Conservation (phyloP, 2,329 filamentous ascomycete genomes). For the Ophiognomonia clavigignenti-juglandacearum region DNA sequence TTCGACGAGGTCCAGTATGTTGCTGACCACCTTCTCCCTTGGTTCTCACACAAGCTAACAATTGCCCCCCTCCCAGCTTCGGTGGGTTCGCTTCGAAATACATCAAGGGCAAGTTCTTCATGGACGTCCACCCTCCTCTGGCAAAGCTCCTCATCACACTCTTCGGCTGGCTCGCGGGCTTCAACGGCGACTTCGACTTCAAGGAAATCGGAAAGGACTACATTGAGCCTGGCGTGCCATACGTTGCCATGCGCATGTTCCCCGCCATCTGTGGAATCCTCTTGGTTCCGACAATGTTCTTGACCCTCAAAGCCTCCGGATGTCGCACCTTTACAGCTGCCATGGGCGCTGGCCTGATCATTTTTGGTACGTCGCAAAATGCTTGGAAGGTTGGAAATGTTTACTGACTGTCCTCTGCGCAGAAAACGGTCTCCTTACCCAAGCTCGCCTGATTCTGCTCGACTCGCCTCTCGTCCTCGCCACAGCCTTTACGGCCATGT, state of each 20-base stretch:
- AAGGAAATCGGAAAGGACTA: constrained; percentile 99
- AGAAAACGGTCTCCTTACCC: constrained; percentile 95
- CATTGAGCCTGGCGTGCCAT: constrained; percentile 87
- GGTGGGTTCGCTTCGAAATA: constrained; percentile 98
- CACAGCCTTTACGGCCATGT: constrained; percentile 84
- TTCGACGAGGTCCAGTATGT: constrained; percentile 99
- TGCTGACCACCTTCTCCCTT: constrained; percentile 3
- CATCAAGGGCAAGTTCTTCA: constrained; percentile 99
- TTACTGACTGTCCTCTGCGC: constrained; percentile 24
- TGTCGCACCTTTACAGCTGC: constrained; percentile 82
- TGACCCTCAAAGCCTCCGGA: constrained; percentile 86
- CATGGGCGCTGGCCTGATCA: constrained; percentile 79
- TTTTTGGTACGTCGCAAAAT: constrained; percentile 66
- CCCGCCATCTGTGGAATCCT: constrained; percentile 86
- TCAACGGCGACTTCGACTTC: constrained; percentile 95
- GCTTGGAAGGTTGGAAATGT: background rate
- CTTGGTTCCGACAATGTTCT: constrained; percentile 86
- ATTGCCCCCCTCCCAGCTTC: constrained; percentile 57
- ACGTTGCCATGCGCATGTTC: constrained; percentile 94
- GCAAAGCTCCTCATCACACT: constrained; percentile 96
- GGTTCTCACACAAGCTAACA: constrained; percentile 3
- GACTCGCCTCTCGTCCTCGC: constrained; percentile 93
- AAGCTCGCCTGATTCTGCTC: constrained; percentile 91
- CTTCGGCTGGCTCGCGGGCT: constrained; percentile 90
- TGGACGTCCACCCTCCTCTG: constrained; percentile 98